A percentile compares a stretch with the other conserved stretches of the same genome.
phyloP scores from a whole-genome alignment of 1,284 basidiomycete species.

The Sanghuangporus weigelae region DNA sequence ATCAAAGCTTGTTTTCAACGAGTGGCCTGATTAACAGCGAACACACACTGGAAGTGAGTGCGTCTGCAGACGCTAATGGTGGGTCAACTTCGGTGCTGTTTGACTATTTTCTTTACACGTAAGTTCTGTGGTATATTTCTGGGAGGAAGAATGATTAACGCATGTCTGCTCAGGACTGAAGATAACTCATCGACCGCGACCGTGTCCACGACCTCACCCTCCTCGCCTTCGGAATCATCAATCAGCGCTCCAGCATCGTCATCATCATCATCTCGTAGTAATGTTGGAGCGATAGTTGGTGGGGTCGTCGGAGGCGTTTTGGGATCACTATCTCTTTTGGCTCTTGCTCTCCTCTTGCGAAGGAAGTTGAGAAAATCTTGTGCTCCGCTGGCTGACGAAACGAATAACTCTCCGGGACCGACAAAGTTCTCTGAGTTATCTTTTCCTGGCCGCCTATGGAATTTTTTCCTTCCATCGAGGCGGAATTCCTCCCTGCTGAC shows the following conservation, averaged over 20 bases:
- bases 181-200: background rate
- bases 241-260: background rate
- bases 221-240: background rate
- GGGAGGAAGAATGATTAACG: background rate
- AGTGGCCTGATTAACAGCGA: background rate
- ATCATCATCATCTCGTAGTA: background rate
- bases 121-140: background rate
- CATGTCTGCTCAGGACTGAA: background rate
- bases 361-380: background rate
- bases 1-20: constrained; percentile 2
- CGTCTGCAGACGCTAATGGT: background rate
- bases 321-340: background rate
- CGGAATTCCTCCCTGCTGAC: background rate
- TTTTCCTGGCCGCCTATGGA: too few relatives aligned
- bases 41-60: constrained; percentile 1
- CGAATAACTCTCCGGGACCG: too few relatives aligned
- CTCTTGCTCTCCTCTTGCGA: background rate
- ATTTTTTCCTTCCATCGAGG: too few relatives aligned
- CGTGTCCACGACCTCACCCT: background rate
- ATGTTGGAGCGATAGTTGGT: constrained; percentile 1
- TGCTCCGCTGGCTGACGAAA: too few relatives aligned
- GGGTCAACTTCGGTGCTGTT: constrained; percentile 12
- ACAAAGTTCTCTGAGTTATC: too few relatives aligned
- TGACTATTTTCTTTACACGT: constrained; percentile 18
- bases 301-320: background rate